Conservation (phyloP, 169 alveolate genomes). For the Eimeria praecox region DNA sequence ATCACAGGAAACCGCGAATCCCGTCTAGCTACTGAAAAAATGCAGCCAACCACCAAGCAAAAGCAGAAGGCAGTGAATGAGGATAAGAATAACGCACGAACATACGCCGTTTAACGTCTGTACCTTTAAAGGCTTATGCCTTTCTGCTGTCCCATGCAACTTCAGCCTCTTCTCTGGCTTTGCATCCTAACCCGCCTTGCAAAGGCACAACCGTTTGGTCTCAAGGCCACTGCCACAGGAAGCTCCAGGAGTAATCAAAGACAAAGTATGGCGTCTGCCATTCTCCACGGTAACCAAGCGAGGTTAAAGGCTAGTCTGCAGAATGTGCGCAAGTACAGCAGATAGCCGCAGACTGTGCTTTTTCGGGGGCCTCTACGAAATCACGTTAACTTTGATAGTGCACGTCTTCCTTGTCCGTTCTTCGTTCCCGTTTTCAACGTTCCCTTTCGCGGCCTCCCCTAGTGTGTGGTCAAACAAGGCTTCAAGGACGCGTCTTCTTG, state of each 20-base stretch:
- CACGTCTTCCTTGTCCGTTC: not conserved
- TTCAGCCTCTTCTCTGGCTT: not conserved
- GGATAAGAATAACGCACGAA: not conserved
- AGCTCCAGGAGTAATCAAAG: not conserved
- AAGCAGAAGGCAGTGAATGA: not conserved
- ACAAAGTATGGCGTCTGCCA: not conserved
- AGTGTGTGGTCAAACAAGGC: not conserved
- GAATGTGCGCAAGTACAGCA: not conserved
- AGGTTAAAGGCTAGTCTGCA: not conserved
- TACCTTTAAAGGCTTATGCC: not conserved
- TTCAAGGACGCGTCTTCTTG: not conserved
- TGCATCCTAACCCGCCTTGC: not conserved
- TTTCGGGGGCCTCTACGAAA: not conserved
- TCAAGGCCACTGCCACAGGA: not conserved
- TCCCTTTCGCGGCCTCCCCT: not conserved
- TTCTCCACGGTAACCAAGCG: not conserved
- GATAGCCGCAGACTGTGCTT: not conserved
- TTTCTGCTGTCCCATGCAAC: not conserved
- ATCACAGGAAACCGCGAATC: not conserved
- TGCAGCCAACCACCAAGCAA: not conserved
- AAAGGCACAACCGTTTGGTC: not conserved
- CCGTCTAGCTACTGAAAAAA: too few relatives aligned
- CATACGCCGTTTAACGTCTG: too few relatives aligned
- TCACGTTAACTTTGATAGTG: not conserved
- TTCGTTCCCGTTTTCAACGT: not conserved